Evolutionary conservation across 768 basidiomycete species (phyloP).

Genomic region (Auricularia heimuer): DNA sequence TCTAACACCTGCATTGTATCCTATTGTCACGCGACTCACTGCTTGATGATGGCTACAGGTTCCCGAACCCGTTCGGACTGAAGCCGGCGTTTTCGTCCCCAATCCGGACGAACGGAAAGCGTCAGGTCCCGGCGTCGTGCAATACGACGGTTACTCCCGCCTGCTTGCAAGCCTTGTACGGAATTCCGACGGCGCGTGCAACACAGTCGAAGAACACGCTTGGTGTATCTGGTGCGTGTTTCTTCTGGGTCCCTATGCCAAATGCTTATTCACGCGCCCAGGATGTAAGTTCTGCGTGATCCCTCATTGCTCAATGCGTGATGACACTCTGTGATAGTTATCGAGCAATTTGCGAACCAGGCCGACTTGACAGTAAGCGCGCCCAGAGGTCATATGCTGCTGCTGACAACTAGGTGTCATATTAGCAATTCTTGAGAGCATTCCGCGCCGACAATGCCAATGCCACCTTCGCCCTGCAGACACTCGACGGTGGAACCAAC

Average conservation of each 20-base stretch:
- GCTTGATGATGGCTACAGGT: not conserved
- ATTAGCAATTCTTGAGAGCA: conserved; percentile 5
- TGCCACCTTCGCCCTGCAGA: conserved; percentile 9
- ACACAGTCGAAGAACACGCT: conserved; percentile 18
- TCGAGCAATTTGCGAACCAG: conserved; percentile 14
- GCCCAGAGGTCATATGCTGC: not conserved
- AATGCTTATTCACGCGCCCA: no score
- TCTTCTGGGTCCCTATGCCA: not conserved
- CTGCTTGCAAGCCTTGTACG: conserved; percentile 32
- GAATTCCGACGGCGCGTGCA: conserved; percentile 20
- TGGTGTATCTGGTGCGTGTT: conserved; percentile 7
- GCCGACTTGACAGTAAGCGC: conserved; percentile 11
- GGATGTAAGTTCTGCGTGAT: conserved; percentile 25
- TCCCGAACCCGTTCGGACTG: not conserved
- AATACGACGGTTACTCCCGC: conserved; percentile 21
- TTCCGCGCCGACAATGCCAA: conserved; percentile 9
- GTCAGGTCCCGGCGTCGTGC: conserved; percentile 18
- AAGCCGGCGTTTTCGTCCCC: not conserved
- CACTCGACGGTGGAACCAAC: conserved; percentile 8
- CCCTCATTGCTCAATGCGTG: conserved; percentile 6
- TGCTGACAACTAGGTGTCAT: not conserved
- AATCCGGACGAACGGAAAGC: not conserved
- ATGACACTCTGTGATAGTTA: conserved; percentile 17
- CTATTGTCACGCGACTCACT: not conserved
- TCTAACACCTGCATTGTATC: not conserved